Percentiles rank a stretch among this genome's conserved stretches.
Evolutionary conservation across 2,329 filamentous ascomycete genomes (phyloP).

Genomic region (Diaporthe velutina): DNA sequence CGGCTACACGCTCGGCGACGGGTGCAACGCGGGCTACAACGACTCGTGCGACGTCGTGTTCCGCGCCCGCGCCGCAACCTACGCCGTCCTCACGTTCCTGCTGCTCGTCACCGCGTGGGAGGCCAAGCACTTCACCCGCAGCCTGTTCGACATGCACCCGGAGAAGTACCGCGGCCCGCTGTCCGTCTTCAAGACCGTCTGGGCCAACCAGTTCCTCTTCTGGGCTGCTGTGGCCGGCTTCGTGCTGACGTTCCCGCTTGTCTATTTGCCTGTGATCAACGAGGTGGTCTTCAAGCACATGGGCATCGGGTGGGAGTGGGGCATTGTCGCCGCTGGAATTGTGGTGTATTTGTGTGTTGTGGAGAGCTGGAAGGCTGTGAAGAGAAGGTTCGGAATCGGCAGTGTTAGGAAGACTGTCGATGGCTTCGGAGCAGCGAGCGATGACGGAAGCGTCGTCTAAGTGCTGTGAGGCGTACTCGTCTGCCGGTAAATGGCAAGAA

Average conservation of each 20-base stretch:
- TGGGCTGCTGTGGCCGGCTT: conserved; percentile 73
- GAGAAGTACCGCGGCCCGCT: conserved; percentile 61
- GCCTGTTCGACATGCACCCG: conserved; percentile 76
- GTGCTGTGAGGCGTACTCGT: not conserved
- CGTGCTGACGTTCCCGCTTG: conserved; percentile 69
- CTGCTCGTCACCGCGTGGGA: conserved; percentile 80
- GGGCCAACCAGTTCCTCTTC: conserved; percentile 77
- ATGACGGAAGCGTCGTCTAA: conserved; percentile 15
- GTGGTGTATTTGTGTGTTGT: conserved; percentile 72
- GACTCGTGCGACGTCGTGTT: conserved; percentile 68
- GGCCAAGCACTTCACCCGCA: conserved; percentile 78
- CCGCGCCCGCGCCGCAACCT: conserved; percentile 76
- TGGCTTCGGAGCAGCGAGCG: conserved; percentile 5
- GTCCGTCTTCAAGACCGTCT: conserved; percentile 71
- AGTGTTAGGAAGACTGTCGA: conserved; percentile 8
- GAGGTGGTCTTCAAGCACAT: conserved; percentile 77
- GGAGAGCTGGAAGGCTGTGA: conserved; percentile 78
- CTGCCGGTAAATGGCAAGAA: not conserved
- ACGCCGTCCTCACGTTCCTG: conserved; percentile 77
- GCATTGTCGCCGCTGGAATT: conserved; percentile 71
- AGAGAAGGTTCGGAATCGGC: conserved; percentile 50
- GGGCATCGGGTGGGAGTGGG: conserved; percentile 80
- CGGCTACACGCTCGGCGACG: conserved; percentile 61
- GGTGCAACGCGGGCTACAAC: conserved; percentile 70
- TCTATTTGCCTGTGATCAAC: conserved; percentile 78